Conservation (phyloP, 441 rosid species). For the Populus hybrid region DNA sequence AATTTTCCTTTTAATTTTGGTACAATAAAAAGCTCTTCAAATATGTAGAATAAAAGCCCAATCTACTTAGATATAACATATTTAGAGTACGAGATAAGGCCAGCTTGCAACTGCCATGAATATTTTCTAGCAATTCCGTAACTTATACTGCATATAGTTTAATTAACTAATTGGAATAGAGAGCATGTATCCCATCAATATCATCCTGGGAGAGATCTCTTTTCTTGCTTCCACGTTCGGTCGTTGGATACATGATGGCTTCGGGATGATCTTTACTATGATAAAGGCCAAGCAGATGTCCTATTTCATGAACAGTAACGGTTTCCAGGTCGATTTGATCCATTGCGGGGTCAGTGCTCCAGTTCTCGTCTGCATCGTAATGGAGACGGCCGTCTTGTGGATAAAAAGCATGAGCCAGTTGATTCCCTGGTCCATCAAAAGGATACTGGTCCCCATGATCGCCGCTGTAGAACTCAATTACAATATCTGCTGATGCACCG, state of each 20-base stretch:
- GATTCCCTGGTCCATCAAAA: slow-evolving; percentile 11
- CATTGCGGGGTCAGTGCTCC: not conserved
- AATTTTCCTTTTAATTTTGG: too few relatives aligned
- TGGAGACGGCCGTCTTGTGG: slow-evolving; percentile 12
- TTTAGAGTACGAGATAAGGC: too few relatives aligned
- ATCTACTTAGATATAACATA: too few relatives aligned
- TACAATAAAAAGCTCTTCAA: too few relatives aligned
- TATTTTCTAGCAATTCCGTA: too few relatives aligned
- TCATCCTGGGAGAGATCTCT: slow-evolving; percentile 10
- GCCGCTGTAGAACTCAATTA: not conserved
- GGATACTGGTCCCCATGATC: not conserved
- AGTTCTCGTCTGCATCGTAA: slow-evolving; percentile 14
- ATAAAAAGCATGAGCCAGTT: not conserved
- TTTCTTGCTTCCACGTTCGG: not conserved
- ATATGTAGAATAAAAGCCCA: too few relatives aligned
- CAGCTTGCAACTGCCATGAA: too few relatives aligned
- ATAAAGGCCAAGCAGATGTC: not conserved
- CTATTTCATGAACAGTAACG: slow-evolving; percentile 18
- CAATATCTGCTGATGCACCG: not conserved
- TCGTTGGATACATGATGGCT: slow-evolving; percentile 9
- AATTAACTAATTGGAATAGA: not conserved
- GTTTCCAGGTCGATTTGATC: slow-evolving; percentile 5
- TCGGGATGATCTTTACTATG: slow-evolving; percentile 1
- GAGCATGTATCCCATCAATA: slow-evolving; percentile 3
- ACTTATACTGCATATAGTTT: too few relatives aligned